These are phyloP conservation scores for Drosera spatulata DNA, from an alignment of 179 eudicot species.

Conservation along the genomic window DNA sequence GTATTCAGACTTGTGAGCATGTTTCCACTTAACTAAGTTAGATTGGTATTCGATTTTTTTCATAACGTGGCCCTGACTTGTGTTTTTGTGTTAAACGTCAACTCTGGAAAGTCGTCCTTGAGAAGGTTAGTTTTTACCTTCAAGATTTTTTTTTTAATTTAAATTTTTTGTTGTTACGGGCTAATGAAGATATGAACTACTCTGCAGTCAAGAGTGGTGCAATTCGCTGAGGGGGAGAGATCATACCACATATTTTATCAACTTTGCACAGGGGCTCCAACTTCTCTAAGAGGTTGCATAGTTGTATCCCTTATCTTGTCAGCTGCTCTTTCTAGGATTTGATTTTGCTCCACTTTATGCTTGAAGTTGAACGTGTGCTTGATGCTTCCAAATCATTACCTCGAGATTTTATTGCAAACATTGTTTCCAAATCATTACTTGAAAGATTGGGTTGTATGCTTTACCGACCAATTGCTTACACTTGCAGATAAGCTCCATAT, in stretches of 20 bases:
- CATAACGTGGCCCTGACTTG: background rate
- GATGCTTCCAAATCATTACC: no score
- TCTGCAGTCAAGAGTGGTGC: conserved; percentile 85
- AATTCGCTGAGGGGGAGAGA: conserved; percentile 95
- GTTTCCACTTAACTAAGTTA: no score
- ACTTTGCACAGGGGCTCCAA: conserved; percentile 93
- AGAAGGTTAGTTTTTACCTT: no score
- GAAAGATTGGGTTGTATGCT: no score
- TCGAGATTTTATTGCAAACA: no score
- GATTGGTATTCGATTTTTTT: no score
- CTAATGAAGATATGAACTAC: no score
- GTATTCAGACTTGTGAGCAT: conserved; percentile 74
- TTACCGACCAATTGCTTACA: no score
- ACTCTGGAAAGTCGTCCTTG: background rate
- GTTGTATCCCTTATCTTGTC: background rate
- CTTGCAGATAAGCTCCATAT: background rate
- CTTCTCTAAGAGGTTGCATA: conserved; percentile 55
- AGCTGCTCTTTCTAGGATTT: background rate
- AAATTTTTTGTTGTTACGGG: no score
- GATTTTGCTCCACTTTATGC: no score
- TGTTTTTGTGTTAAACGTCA: background rate
- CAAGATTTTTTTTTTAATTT: no score
- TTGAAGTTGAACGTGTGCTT: conserved; percentile 33
- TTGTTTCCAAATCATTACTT: no score
- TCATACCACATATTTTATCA: conserved; percentile 99